phyloP scores from a whole-genome alignment of 345 rosid genomes.

The Orychophragmus violaceus region DNA sequence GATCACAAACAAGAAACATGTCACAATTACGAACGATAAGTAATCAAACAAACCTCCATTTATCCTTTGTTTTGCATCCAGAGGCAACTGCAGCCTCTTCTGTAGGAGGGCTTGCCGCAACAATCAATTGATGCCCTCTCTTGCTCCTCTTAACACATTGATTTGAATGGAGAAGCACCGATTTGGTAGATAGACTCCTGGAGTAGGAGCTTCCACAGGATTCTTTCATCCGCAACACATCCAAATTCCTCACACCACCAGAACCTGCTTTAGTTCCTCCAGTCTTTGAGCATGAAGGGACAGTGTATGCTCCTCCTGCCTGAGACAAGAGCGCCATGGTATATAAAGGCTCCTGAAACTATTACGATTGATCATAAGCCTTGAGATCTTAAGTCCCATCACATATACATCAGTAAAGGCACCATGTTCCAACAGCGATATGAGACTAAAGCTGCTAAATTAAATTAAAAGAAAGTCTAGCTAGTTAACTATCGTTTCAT shows the following conservation, averaged over 20 bases:
- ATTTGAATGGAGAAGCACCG: constrained; percentile 22
- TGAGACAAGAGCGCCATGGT: constrained; percentile 55
- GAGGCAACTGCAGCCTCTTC: constrained; percentile 74
- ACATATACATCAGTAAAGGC: background rate
- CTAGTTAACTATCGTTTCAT: no score
- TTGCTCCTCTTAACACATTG: constrained; percentile 21
- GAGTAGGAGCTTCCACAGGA: constrained; percentile 21
- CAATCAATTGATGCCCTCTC: constrained; percentile 48
- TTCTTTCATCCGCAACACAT: constrained; percentile 37
- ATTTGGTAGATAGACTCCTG: constrained; percentile 28
- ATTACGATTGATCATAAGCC: background rate
- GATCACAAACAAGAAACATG: background rate
- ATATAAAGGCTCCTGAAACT: constrained; percentile 19
- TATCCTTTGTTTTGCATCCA: constrained; percentile 90
- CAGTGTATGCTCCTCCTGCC: constrained; percentile 39
- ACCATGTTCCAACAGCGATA: no score
- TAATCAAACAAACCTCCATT: constrained; percentile 58
- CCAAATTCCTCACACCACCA: constrained; percentile 25
- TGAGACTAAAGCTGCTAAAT: no score
- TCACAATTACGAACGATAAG: no score
- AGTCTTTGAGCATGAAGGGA: constrained; percentile 27
- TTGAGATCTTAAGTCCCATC: background rate
- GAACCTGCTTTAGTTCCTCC: constrained; percentile 31
- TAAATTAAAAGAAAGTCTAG: no score
- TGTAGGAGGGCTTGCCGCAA: constrained; percentile 90